Percentiles rank a stretch among this genome's conserved stretches.
Evolutionary conservation across 2,329 filamentous ascomycete species (phyloP).

Genomic region (Fusarium nanum): DNA sequence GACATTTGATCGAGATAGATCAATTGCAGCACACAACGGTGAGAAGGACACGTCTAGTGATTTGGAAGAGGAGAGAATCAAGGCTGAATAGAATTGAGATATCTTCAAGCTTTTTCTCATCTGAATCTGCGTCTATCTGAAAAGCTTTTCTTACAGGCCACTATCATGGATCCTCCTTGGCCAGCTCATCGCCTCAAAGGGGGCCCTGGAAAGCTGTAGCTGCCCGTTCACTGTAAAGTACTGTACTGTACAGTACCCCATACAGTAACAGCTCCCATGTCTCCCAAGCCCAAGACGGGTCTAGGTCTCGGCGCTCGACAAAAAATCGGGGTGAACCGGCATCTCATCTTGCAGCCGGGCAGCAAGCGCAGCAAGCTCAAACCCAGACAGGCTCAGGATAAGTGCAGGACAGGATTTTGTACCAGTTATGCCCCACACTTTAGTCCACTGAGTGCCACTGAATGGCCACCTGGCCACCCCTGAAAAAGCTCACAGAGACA

Average conservation of each 20-base stretch:
- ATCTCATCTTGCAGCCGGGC: slow-evolving; percentile 48
- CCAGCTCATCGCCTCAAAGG: slow-evolving; percentile 22
- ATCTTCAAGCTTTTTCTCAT: not conserved
- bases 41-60: not conserved
- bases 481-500: slow-evolving; percentile 29
- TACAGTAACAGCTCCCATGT: slow-evolving; percentile 36
- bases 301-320: slow-evolving; percentile 49
- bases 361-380: slow-evolving; percentile 32
- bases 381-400: slow-evolving; percentile 15
- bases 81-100: not conserved
- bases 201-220: not conserved
- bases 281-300: slow-evolving; percentile 39
- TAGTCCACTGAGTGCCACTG: slow-evolving; percentile 31
- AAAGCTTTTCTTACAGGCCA: slow-evolving; percentile 18
- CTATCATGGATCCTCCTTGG: slow-evolving; percentile 26
- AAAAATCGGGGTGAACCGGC: slow-evolving; percentile 53
- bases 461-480: slow-evolving; percentile 42
- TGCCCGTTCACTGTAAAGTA: not conserved
- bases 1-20: slow-evolving; percentile 21
- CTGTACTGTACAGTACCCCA: slow-evolving; percentile 31
- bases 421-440: slow-evolving; percentile 27
- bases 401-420: slow-evolving; percentile 37
- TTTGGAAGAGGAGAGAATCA: not conserved
- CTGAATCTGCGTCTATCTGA: not conserved
- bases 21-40: slow-evolving; percentile 13